Conservation (phyloP, 139 green algal genomes). For the Chlamydomonas sphaeroides region DNA sequence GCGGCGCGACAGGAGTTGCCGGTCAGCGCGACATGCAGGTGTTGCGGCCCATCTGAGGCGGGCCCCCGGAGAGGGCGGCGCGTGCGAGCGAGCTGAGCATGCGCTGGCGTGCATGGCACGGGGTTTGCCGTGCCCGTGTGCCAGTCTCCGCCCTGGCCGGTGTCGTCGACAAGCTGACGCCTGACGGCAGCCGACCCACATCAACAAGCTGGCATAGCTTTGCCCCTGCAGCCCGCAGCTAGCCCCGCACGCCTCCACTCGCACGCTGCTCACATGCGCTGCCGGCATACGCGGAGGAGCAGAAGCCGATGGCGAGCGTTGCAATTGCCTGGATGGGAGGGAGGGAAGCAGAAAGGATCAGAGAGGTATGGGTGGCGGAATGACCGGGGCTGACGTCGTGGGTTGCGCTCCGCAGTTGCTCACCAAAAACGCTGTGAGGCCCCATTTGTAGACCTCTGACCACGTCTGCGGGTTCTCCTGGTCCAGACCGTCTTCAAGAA, state of each 20-base stretch:
- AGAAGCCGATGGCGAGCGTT: conserved; percentile 14
- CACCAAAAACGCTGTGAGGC: background rate
- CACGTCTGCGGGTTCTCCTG: conserved; percentile 6
- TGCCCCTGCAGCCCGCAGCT: background rate
- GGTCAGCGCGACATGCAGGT: too few relatives aligned
- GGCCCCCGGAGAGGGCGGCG: too few relatives aligned
- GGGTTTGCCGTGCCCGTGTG: background rate
- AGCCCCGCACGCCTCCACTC: too few relatives aligned
- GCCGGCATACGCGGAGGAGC: conserved; percentile 18
- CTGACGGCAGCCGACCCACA: too few relatives aligned
- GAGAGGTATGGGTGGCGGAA: too few relatives aligned
- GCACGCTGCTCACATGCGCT: background rate
- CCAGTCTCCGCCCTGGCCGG: too few relatives aligned
- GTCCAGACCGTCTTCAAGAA: background rate
- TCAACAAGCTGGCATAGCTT: background rate
- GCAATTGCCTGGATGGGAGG: too few relatives aligned
- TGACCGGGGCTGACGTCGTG: too few relatives aligned
- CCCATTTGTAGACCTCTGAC: conserved; percentile 1
- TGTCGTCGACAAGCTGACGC: too few relatives aligned
- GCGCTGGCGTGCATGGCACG: background rate
- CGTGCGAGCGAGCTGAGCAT: background rate
- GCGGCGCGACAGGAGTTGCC: background rate
- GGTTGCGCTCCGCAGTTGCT: too few relatives aligned
- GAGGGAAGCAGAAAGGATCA: too few relatives aligned
- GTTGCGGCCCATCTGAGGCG: background rate